Evolutionary conservation across 1,139 yeast genomes (phyloP), one percentile per base, ranked within the genome.

Genomic region (Debaryomycetaceae sp.): DNA sequence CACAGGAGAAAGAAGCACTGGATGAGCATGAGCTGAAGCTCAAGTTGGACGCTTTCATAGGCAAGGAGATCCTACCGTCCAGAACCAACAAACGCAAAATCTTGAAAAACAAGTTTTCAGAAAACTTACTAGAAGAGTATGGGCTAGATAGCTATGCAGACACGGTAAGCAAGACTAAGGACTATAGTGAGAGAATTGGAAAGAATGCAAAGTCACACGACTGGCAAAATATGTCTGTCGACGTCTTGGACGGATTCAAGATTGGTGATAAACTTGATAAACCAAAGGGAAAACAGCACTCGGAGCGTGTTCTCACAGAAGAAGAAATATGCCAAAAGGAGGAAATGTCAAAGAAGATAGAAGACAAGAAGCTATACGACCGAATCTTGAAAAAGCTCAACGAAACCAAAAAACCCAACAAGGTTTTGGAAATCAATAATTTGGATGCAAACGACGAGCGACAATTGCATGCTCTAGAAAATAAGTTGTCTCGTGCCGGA

Each of bases 41-140:
- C 14, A 53, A 55, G 30, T 47, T 67, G 15, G 55, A 56, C 14
- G 67, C 64, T 15, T 58, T 59, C 38, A 48, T 65, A 3, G 53
- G 65, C 2, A 45, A 55, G 45, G 56, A 61, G 47, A 42, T 62
- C 40, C 46, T 34, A 19, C 42, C 42, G 40, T 50, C 47, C 34
- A 51, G 47, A 30, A 51, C 55, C 22, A 56, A 56, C 36, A 64
- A 50, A 34, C 48, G 74, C 14, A 67, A 65, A 41, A 42, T 67
- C 30, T 61, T 70, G 19, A 55, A 50, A 9, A 54, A 59, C 28
- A 64, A 62, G 37, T 46, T 63, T 36, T 50, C 65, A 3, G 70
- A 65, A 17, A 63, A 67, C 41, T 55, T 71, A 34, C 50, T 69
- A 15, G 67, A 61, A 38, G 77, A 72, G 40, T 72, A 72, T 46